Evolutionary conservation across 176 grass and related monocot species (phyloP).

Genomic region (Oryza punctata): DNA sequence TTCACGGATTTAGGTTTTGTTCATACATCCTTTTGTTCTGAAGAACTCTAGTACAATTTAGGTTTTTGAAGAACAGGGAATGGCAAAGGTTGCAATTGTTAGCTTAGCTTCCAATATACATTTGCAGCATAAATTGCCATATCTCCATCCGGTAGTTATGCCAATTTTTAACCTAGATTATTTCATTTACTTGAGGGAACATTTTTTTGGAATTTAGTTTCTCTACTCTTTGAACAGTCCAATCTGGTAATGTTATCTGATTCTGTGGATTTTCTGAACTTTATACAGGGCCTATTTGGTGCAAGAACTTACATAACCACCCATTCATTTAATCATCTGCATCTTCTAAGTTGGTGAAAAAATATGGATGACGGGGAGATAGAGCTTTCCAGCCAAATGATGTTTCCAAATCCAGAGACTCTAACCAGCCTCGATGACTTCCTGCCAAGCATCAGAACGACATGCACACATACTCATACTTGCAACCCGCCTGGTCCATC

Average conservation of each 20-base stretch:
- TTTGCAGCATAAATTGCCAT: neutral
- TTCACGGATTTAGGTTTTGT: neutral
- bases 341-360: neutral
- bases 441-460: constrained; percentile 29
- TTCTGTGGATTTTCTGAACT: neutral
- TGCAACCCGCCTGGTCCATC: constrained; percentile 57
- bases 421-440: constrained; percentile 39
- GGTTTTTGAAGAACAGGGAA: neutral
- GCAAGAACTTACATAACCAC: neutral
- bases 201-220: neutral
- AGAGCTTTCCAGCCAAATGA: constrained; percentile 48
- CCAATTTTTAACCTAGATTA: neutral
- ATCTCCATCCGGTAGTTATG: neutral
- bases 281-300: neutral
- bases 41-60: neutral
- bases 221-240: neutral
- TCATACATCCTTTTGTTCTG: neutral
- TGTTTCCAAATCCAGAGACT: constrained; percentile 41
- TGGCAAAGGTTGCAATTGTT: neutral
- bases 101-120: neutral
- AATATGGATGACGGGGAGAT: constrained; percentile 52
- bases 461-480: constrained; percentile 67
- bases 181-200: no score
- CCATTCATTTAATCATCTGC: neutral
- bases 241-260: neutral